phyloP scores from a whole-genome alignment of 1,284 basidiomycete species.

The Puccinia sorghi region DNA sequence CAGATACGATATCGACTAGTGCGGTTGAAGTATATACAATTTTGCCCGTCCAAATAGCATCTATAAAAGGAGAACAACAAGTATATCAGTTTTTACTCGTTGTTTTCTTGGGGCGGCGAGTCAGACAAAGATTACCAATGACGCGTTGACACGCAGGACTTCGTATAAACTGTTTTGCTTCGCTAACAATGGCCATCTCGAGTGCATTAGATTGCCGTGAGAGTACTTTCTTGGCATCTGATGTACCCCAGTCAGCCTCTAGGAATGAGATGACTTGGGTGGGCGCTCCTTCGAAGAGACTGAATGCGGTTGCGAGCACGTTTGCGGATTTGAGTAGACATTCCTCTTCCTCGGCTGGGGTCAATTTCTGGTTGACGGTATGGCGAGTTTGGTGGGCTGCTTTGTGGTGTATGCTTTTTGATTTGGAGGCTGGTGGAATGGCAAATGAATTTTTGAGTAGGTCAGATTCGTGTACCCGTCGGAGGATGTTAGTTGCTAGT shows the following conservation, averaged over 20 bases:
- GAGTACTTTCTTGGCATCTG: conserved; percentile 33
- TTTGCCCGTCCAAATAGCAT: conserved; percentile 55
- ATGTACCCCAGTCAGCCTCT: conserved; percentile 33
- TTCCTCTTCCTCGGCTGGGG: conserved; percentile 39
- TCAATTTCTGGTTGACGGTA: conserved; percentile 30
- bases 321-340: conserved; percentile 48
- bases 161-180: conserved; percentile 56
- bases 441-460: background rate
- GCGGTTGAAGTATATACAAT: conserved; percentile 56
- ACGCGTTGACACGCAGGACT: conserved; percentile 55
- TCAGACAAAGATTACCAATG: conserved; percentile 51
- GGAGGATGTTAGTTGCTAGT: conserved; percentile 54
- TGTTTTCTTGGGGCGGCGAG: background rate
- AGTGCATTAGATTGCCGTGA: conserved; percentile 52
- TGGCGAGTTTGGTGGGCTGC: background rate
- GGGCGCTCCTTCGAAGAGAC: conserved; percentile 40
- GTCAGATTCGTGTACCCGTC: conserved; percentile 51
- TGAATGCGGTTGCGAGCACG: conserved; percentile 41
- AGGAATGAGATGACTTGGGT: conserved; percentile 7
- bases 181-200: conserved; percentile 55
- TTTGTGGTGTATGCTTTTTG: background rate
- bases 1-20: conserved; percentile 57
- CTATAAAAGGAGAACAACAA: conserved; percentile 33
- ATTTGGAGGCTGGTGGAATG: background rate
- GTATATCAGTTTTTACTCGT: too few relatives aligned